phyloP scores from a whole-genome alignment of 257 asterid genomes.

The Jacaranda copaia region DNA sequence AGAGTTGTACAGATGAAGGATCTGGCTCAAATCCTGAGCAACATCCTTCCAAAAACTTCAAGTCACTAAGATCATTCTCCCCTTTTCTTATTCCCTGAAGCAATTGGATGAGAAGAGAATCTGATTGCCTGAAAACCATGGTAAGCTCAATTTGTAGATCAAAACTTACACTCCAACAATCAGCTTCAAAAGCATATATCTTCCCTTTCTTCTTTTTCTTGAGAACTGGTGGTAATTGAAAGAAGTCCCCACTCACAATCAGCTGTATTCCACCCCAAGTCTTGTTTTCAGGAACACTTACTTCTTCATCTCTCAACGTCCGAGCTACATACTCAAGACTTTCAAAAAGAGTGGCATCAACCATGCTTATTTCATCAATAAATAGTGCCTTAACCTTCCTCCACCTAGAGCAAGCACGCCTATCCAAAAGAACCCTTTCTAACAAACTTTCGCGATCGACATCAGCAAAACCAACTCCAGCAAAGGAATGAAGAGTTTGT shows the following conservation, averaged over 20 bases:
- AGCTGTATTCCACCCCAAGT: conserved; percentile 87
- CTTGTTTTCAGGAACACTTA: conserved; percentile 24
- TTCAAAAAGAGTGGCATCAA: conserved; percentile 58
- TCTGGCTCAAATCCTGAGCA: conserved; percentile 66
- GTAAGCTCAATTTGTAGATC: conserved; percentile 67
- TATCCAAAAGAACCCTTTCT: conserved; percentile 47
- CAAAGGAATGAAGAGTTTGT: conserved; percentile 67
- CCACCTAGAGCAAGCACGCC: conserved; percentile 63
- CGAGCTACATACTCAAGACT: conserved; percentile 62
- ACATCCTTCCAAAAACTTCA: conserved; percentile 61
- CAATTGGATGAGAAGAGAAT: conserved; percentile 53
- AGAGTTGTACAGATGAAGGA: conserved; percentile 72
- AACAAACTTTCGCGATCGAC: conserved; percentile 44
- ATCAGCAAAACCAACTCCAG: conserved; percentile 60
- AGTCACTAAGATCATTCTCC: conserved; percentile 44
- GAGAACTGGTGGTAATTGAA: conserved; percentile 68
- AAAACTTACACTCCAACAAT: conserved; percentile 67
- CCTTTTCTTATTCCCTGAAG: conserved; percentile 74
- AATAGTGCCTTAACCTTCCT: conserved; percentile 59
- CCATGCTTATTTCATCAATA: conserved; percentile 79
- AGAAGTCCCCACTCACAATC: conserved; percentile 83
- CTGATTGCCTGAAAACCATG: conserved; percentile 68
- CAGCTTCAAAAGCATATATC: conserved; percentile 71
- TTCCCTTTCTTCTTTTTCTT: conserved; percentile 36
- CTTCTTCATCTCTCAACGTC: conserved; percentile 39